Evolutionary conservation across 495 filamentous ascomycete genomes (phyloP).

Genomic region (Xylaria venustula): DNA sequence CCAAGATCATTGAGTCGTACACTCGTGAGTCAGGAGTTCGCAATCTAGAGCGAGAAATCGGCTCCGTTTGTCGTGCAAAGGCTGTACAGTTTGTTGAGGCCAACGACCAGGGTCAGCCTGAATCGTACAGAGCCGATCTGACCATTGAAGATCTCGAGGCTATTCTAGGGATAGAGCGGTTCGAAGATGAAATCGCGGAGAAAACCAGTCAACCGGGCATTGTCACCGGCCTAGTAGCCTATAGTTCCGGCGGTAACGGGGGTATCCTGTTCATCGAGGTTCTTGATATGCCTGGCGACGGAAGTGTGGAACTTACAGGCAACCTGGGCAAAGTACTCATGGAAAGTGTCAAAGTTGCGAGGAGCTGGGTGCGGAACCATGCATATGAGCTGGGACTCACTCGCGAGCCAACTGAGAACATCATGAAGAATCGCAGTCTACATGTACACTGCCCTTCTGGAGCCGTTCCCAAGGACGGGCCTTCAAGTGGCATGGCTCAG

Average conservation of each 20-base stretch:
- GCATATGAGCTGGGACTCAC: slow-evolving; percentile 89
- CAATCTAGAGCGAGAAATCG: slow-evolving; percentile 93
- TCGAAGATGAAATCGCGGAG: slow-evolving; percentile 94
- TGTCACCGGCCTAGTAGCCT: slow-evolving; percentile 97
- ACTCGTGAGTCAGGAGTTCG: slow-evolving; percentile 97
- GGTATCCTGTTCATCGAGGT: slow-evolving; percentile 99
- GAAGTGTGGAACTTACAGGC: slow-evolving; percentile 92
- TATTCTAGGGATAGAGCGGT: slow-evolving; percentile 91
- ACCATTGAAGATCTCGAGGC: slow-evolving; percentile 77
- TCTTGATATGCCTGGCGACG: slow-evolving; percentile 92
- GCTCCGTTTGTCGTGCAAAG: slow-evolving; percentile 90
- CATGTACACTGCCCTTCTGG: slow-evolving; percentile 97
- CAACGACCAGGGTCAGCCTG: slow-evolving; percentile 67
- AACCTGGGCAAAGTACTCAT: slow-evolving; percentile 98
- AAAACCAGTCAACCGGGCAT: slow-evolving; percentile 84
- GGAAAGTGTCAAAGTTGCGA: slow-evolving; percentile 93
- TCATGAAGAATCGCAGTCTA: slow-evolving; percentile 92
- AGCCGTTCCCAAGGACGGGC: slow-evolving; percentile 91
- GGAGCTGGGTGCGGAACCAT: slow-evolving; percentile 95
- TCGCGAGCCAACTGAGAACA: slow-evolving; percentile 75
- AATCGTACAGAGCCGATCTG: slow-evolving; percentile 72
- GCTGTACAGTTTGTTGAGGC: slow-evolving; percentile 93
- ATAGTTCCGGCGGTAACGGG: slow-evolving; percentile 87
- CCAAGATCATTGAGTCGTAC: slow-evolving; percentile 92
- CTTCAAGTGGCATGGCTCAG: slow-evolving; percentile 88